These are phyloP conservation scores for Xylariaceae sp. DNA, from an alignment of 2,329 filamentous ascomycete genomes.

Conservation along the genomic window DNA sequence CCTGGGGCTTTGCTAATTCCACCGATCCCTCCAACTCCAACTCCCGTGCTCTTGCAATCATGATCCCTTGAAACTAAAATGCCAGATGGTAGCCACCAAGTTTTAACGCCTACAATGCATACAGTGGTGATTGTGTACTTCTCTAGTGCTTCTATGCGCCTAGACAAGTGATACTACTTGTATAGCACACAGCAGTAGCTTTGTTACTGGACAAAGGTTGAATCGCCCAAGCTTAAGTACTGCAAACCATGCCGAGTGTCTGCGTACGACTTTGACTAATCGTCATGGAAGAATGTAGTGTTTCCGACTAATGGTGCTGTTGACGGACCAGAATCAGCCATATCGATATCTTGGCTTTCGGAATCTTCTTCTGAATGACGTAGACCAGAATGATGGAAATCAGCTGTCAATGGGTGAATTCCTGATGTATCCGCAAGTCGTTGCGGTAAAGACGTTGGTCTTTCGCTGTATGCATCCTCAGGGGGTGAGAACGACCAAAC, in stretches of 20 bases:
- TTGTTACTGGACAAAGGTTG: background rate
- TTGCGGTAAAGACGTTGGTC: slow-evolving; percentile 47
- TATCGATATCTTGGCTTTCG: slow-evolving; percentile 47
- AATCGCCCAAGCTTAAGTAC: background rate
- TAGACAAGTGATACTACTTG: slow-evolving; percentile 16
- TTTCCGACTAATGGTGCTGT: slow-evolving; percentile 49
- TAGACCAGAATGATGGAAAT: slow-evolving; percentile 28
- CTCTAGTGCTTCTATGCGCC: slow-evolving; percentile 5
- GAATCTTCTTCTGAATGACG: slow-evolving; percentile 22
- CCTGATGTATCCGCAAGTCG: slow-evolving; percentile 43
- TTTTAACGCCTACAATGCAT: slow-evolving; percentile 30
- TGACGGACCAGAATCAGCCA: slow-evolving; percentile 54
- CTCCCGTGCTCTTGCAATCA: slow-evolving; percentile 18
- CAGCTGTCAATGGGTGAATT: slow-evolving; percentile 49
- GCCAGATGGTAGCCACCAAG: slow-evolving; percentile 24
- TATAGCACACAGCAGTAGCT: slow-evolving; percentile 1
- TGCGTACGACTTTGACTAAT: slow-evolving; percentile 21
- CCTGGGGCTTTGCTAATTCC: slow-evolving; percentile 1
- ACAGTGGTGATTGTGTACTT: slow-evolving; percentile 15
- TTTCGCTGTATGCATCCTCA: slow-evolving; percentile 59
- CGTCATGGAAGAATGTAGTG: slow-evolving; percentile 49
- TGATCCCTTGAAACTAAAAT: slow-evolving; percentile 17
- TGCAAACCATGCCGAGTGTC: too few relatives aligned
- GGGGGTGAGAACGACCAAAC: slow-evolving; percentile 95
- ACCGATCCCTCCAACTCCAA: slow-evolving; percentile 9